Evolutionary conservation across 495 filamentous ascomycete genomes (phyloP), one percentile per base, ranked within the genome.

Genomic region (Echria macrotheca): DNA sequence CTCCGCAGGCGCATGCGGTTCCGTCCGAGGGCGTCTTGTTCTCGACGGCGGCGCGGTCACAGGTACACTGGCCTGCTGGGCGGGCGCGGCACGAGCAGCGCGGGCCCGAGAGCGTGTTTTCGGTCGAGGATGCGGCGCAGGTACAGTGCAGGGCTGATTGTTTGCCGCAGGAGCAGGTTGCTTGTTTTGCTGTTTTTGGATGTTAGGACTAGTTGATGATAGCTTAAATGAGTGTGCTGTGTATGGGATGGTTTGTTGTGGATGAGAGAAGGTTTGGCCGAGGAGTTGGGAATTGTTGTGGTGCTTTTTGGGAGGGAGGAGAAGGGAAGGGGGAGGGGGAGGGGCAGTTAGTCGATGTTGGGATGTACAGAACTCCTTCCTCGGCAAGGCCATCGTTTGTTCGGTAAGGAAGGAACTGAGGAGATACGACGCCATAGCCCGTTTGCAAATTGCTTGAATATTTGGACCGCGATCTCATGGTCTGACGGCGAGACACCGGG

Each of bases 151-250:
- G 79, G 35, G 91, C 91, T 6, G 79, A 79, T 59, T 91, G 78
- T 71, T 91, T 78, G 56, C 91, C 91, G 62, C 91, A 97, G 12
- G 88, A 91, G 79, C 91, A 96, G 44, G 73, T 84, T 2, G 79
- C 79, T 60, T 80, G 74, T 50, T 74, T 60, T 51, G 71, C 69
- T 74, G 63, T 49, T 10, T 41, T 21, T 25, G n/a, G n/a, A n/a
- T n/a, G n/a, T n/a, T n/a, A n/a, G n/a, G n/a, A n/a, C n/a, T n/a
- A n/a, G n/a, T n/a, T n/a, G n/a, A n/a, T n/a, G n/a, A n/a, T n/a
- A n/a, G n/a, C n/a, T n/a, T n/a, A n/a, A n/a, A n/a, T n/a, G n/a
- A n/a, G n/a, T n/a, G n/a, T n/a, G n/a, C n/a, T n/a, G n/a, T n/a
- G n/a, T n/a, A n/a, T n/a, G n/a, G n/a, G n/a, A n/a, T n/a, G n/a